Evolutionary conservation across 495 filamentous ascomycete genomes (phyloP).

Genomic region (Aspergillus kassunensis): DNA sequence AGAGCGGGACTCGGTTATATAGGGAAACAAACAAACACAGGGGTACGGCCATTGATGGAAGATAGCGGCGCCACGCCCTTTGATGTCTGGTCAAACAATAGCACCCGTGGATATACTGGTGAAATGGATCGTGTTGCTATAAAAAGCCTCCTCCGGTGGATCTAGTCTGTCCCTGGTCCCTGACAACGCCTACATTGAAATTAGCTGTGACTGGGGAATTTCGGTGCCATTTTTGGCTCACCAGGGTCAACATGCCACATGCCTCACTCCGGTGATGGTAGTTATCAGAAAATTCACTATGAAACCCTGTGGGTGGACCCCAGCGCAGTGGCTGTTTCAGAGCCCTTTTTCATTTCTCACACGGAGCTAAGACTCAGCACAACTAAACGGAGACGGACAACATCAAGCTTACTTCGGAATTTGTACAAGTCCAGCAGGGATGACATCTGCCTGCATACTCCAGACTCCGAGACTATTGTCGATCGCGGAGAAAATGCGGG

Average conservation of each 20-base stretch:
- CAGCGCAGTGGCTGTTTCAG: not conserved
- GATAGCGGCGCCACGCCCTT: not conserved
- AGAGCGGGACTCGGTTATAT: constrained; percentile 5
- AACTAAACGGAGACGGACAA: not conserved
- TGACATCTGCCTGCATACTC: not conserved
- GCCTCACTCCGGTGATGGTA: too few species aligned
- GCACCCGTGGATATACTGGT: not conserved
- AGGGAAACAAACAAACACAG: not conserved
- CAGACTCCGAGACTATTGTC: not conserved
- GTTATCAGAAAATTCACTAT: not conserved
- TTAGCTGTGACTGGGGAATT: too few species aligned
- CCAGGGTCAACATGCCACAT: too few species aligned
- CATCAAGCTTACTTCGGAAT: not conserved
- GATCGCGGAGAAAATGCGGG: constrained; percentile 10
- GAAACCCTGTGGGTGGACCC: not conserved
- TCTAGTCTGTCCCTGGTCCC: not conserved
- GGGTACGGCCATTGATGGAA: constrained; percentile 8
- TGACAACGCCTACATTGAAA: too few species aligned
- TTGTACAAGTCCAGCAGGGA: not conserved
- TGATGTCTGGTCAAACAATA: not conserved
- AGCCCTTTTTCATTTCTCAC: not conserved
- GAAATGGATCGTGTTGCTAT: not conserved
- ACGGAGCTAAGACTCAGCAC: not conserved
- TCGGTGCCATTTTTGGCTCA: too few species aligned
- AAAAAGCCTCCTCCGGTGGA: constrained; percentile 8